Evolutionary conservation across 805 yeast species (phyloP), one percentile per base, ranked within the genome.

Genomic region (Kazachstania africana): DNA sequence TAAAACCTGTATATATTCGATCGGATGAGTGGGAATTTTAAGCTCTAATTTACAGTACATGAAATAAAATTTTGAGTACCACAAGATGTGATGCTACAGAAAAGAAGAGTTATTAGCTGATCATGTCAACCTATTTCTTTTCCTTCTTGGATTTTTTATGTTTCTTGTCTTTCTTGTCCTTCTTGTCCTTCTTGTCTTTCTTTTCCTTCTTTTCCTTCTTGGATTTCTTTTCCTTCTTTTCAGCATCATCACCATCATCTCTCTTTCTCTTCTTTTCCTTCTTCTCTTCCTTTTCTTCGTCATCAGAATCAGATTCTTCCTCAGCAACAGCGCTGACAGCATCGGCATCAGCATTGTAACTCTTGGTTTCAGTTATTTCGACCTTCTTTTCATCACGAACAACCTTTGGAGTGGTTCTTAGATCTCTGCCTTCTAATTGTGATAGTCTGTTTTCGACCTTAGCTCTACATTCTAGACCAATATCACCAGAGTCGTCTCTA

Each of bases 261-360:
- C 55, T 48, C 36, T 51, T 39, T 39, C 59, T 47, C 44, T 58
- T 44, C 37, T 61, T 55, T 36, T 57, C 48, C 36, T 53, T 42
- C 29, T 51, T 48, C 34, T 56, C 57, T 39, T 60, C 55, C 28
- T 59, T 58, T 38, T 61, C 61, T 35, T 58, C 57, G 26, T 57
- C 57, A 34, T 59, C 60, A 34, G 53, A 60, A 37, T 60, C 60
- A 38, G 58, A 54, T 21, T 53, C 61, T 28, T 50, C 46, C 33
- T 48, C 47, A 6, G 44, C 62, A 29, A 60, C 58, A 30, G 54
- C 57, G 28, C 74, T 70, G 13, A 34, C 37, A 34, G 87, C 73
- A 57, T 93, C 98, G 28, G 96, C 97, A 57, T 87, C 97, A 25
- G 83, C 93, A 53, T 88, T 91, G 65, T 91, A 91, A 36, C 88